Base-by-base conservation (phyloP, 768 basidiomycete genomes). In the Phylloporus sp. region DNA sequence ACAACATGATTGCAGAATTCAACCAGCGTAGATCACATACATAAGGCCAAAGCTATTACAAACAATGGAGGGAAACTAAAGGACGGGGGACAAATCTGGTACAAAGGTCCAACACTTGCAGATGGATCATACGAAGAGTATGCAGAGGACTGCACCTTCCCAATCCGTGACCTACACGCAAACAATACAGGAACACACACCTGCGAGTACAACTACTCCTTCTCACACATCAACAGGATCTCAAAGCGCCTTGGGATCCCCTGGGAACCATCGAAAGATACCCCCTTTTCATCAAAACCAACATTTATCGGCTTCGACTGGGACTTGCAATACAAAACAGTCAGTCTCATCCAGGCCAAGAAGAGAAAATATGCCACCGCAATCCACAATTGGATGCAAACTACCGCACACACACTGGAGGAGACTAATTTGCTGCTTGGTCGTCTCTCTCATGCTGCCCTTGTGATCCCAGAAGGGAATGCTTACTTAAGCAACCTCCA, bases 241-340 rank as follows among this genome's bases (percentile, higher is more conserved):
- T 52, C 54, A 2, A 3, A 39, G 0, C 5, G 39, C 0, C 51
- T 59, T 0, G 57, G 57, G 1, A 53, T 59, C 2, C 48, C 47
- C 0, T 58, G 53, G 57, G 53, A 53, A 11, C 1, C 23, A 1
- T 29, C 40, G 1, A 58, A 57, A 45, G 53, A 58, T 28, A 41
- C 48, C 6, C 49, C 42, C 7, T 58, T 58, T 24, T 2, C n/a
- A n/a, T n/a, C n/a, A n/a, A n/a, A n/a, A n/a, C n/a, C n/a, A n/a
- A n/a, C n/a, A n/a, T n/a, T n/a, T n/a, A n/a, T n/a, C n/a, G n/a
- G n/a, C n/a, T n/a, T n/a, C n/a, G n/a, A n/a, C n/a, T n/a, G n/a
- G n/a, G n/a, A n/a, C n/a, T n/a, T n/a, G n/a, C n/a, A n/a, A n/a
- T n/a, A n/a, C n/a, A n/a, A n/a, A n/a, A n/a, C n/a, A n/a, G n/a